Evolutionary conservation across 2,329 filamentous ascomycete species (phyloP), one percentile per base, ranked within the genome.

Genomic region (Colletotrichum lupini): DNA sequence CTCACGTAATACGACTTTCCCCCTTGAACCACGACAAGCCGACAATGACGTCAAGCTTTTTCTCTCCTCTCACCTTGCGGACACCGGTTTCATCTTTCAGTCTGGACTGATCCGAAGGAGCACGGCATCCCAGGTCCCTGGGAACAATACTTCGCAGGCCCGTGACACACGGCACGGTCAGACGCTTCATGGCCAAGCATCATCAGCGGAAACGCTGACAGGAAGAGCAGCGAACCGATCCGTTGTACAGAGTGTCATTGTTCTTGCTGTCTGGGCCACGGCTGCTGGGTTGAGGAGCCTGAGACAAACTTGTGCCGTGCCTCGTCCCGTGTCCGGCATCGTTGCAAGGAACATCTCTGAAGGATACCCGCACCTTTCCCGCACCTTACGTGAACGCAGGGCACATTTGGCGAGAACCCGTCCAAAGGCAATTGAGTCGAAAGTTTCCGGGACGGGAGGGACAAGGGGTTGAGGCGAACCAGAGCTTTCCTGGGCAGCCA

Each of bases 151-250:
- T 63, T 59, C 69, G 66, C 69, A 46, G 65, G 65, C 42, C 65
- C 58, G 65, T 63, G 69, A 30, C 56, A 71, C 56, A 71, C 62
- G 35, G 56, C 68, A 57, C 56, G 63, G 62, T 67, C 68, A 49
- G 63, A 52, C 61, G 68, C 53, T 22, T 32, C 28, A 37, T 57
- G 49, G 42, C 16, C 46, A 68, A 35, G 46, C 42, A 57, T 49
- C 30, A 57, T 68, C 58, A 68, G 65, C 59, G 68, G 65, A 72
- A 72, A 72, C 69, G 52, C 59, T 68, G 59, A 72, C 68, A 72
- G 65, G 65, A 72, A 53, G 42, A 60, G 61, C 49, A 71, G 53
- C 26, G 46, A 46, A 58, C 57, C 26, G 46, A n/a, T 30, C 60
- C 24, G 59, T 37, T 28, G 59, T 61, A 37, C 59, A 37, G 49